These are phyloP conservation scores for Suillus ampliporus DNA, from an alignment of 768 basidiomycete species.

Conservation along the genomic window DNA sequence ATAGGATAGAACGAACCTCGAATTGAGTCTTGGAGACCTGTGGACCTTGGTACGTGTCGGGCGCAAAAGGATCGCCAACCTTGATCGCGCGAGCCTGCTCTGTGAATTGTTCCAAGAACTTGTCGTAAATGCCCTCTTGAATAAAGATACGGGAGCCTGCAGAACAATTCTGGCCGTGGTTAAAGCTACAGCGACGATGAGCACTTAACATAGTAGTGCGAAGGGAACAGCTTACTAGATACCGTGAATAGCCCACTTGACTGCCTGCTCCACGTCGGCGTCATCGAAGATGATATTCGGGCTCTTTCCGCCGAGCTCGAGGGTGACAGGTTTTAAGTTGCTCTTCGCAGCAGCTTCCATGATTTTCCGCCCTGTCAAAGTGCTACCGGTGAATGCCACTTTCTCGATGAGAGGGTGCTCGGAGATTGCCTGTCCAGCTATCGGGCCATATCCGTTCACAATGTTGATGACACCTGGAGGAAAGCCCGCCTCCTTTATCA, in stretches of 20 bases:
- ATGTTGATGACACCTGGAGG: conserved; percentile 84
- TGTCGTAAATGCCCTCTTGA: conserved; percentile 40
- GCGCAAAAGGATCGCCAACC: conserved; percentile 51
- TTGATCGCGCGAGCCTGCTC: conserved; percentile 37
- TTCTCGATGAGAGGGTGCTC: conserved; percentile 70
- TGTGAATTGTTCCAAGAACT: too few relatives aligned
- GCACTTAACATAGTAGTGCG: too few relatives aligned
- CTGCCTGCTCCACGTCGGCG: conserved; percentile 39
- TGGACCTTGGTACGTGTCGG: conserved; percentile 51
- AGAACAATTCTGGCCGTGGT: too few relatives aligned
- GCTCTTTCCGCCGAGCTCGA: conserved; percentile 63
- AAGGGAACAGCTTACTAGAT: too few relatives aligned
- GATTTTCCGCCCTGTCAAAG: conserved; percentile 77
- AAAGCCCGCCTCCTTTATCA: conserved; percentile 74
- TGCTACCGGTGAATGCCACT: conserved; percentile 87
- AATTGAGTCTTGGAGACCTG: conserved; percentile 54
- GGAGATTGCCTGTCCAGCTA: conserved; percentile 73
- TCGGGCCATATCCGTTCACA: conserved; percentile 71
- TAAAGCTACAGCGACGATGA: too few relatives aligned
- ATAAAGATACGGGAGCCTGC: too few relatives aligned
- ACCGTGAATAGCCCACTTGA: too few relatives aligned
- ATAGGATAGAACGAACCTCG: conserved; percentile 33
- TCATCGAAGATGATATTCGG: conserved; percentile 55
- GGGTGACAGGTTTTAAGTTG: conserved; percentile 78
- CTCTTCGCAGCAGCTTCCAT: conserved; percentile 79